Evolutionary conservation across 2,329 filamentous ascomycete species (phyloP).

Genomic region (Davidsoniella eucalypti): DNA sequence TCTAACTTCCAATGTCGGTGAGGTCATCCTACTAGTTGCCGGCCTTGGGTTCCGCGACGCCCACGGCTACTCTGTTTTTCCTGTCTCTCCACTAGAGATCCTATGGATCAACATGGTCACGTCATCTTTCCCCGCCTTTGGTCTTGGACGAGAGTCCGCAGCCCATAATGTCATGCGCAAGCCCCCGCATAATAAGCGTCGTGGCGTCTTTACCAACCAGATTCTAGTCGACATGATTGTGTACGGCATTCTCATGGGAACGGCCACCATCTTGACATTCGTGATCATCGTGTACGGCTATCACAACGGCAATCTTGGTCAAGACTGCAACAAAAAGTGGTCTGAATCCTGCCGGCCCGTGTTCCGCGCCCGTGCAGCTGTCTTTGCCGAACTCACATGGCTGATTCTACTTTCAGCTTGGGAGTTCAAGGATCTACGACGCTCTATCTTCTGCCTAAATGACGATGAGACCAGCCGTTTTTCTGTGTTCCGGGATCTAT

Average conservation of each 20-base stretch:
- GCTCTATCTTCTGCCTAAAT: conserved; percentile 53
- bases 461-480: conserved; percentile 33
- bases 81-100: conserved; percentile 70
- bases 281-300: conserved; percentile 46
- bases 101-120: conserved; percentile 94
- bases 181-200: conserved; percentile 52
- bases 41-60: conserved; percentile 68
- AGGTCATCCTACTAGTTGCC: conserved; percentile 65
- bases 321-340: conserved; percentile 45
- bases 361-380: conserved; percentile 54
- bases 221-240: conserved; percentile 65
- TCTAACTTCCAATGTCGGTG: conserved; percentile 65
- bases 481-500: conserved; percentile 45
- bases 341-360: conserved; percentile 40
- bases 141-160: conserved; percentile 64
- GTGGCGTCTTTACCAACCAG: conserved; percentile 62
- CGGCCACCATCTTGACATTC: conserved; percentile 47
- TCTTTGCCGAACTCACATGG: conserved; percentile 60
- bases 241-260: conserved; percentile 64
- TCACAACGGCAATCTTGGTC: conserved; percentile 38
- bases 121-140: conserved; percentile 74
- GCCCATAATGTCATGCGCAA: conserved; percentile 63
- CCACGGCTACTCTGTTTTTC: conserved; percentile 61
- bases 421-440: conserved; percentile 60
- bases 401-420: conserved; percentile 58